These are phyloP conservation scores for Candida tammaniensis DNA, from an alignment of 805 yeast genomes.

Conservation along the genomic window DNA sequence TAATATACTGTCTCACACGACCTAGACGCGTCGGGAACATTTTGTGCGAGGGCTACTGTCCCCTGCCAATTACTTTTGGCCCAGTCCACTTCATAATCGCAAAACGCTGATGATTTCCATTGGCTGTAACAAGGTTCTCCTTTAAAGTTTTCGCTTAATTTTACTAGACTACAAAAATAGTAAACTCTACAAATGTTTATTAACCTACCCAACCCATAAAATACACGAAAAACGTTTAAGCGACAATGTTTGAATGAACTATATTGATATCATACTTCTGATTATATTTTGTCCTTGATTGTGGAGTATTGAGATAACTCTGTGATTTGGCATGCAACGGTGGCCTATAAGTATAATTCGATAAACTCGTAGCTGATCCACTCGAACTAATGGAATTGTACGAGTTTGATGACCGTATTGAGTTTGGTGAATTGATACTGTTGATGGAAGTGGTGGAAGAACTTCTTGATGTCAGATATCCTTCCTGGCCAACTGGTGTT, in stretches of 20 bases:
- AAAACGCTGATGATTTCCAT: no score
- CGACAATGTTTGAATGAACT: constrained; percentile 2
- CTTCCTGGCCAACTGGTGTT: neutral
- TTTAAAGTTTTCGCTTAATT: no score
- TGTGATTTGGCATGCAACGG: constrained; percentile 9
- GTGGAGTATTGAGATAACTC: constrained; percentile 7
- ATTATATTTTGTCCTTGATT: neutral
- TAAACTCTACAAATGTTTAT: no score
- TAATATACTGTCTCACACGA: no score
- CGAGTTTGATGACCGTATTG: constrained; percentile 13
- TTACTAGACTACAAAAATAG: no score
- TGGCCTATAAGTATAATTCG: constrained; percentile 9
- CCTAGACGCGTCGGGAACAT: no score
- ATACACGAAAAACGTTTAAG: constrained; percentile 1
- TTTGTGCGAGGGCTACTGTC: no score
- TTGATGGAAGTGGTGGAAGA: constrained; percentile 11
- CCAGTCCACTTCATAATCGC: no score
- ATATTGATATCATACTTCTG: neutral
- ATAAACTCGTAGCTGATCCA: constrained; percentile 3
- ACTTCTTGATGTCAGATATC: constrained; percentile 8
- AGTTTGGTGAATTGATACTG: constrained; percentile 11
- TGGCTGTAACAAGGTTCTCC: no score
- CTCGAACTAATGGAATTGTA: constrained; percentile 14
- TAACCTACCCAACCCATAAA: constrained; percentile 4
- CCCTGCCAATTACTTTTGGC: no score